Percentiles rank a stretch among this genome's conserved stretches.
These are phyloP conservation scores for Yarrowia yakushimensis DNA, from an alignment of 805 yeast species.

Conservation along the genomic window DNA sequence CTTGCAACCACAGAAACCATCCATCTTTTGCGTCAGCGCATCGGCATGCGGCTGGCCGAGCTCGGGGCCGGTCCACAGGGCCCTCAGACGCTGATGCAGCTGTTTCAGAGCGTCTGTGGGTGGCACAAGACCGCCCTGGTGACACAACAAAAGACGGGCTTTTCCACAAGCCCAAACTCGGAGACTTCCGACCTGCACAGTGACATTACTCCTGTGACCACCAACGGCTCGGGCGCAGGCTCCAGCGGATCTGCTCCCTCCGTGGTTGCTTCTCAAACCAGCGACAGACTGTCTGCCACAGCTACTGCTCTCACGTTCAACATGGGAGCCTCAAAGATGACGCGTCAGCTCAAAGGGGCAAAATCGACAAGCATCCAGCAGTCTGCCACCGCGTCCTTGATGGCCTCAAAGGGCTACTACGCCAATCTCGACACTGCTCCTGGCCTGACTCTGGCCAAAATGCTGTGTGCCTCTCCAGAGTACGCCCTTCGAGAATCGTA, in stretches of 20 bases:
- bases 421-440: slow-evolving; percentile 6
- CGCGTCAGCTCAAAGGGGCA: not conserved
- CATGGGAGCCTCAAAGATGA: not conserved
- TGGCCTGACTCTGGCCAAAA: not conserved
- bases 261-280: not conserved
- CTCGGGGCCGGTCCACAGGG: not conserved
- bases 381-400: not conserved
- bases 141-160: not conserved
- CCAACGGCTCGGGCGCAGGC: not conserved
- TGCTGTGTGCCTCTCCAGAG: not conserved
- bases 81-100: not conserved
- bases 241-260: not conserved
- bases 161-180: not conserved
- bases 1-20: not conserved
- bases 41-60: not conserved
- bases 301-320: not conserved
- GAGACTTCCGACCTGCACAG: not conserved
- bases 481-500: slow-evolving; percentile 38
- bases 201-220: not conserved
- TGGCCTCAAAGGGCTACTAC: not conserved
- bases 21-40: not conserved
- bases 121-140: not conserved
- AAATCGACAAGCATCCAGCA: not conserved
- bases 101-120: not conserved
- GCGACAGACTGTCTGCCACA: not conserved